phyloP scores from a whole-genome alignment of 2,329 filamentous ascomycete genomes.

The Cylindrodendrum hubeiense region DNA sequence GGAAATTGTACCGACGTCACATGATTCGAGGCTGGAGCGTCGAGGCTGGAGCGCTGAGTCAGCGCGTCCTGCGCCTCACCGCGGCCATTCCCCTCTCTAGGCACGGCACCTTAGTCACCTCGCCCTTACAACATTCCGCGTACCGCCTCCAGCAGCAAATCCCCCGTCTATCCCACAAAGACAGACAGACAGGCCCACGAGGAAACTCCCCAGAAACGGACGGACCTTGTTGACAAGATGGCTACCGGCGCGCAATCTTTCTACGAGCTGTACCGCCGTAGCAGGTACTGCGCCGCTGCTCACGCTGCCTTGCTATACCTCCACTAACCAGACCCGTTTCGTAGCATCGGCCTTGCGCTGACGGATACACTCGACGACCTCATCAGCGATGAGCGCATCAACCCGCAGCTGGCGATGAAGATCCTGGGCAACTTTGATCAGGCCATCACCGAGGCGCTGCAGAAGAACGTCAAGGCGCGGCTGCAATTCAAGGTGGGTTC shows the following conservation, averaged over 20 bases:
- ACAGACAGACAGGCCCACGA: slow-evolving; percentile 1
- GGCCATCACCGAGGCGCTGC: slow-evolving; percentile 89
- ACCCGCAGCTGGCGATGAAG: slow-evolving; percentile 98
- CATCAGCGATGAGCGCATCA: slow-evolving; percentile 94
- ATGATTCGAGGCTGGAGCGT: slow-evolving; percentile 47
- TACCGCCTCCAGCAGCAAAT: slow-evolving; percentile 10
- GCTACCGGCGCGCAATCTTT: slow-evolving; percentile 68
- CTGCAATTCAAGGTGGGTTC: slow-evolving; percentile 89
- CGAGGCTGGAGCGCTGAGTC: slow-evolving; percentile 41
- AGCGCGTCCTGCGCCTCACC: slow-evolving; percentile 23
- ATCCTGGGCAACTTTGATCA: slow-evolving; percentile 96
- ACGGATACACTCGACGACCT: slow-evolving; percentile 98
- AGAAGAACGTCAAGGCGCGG: slow-evolving; percentile 91
- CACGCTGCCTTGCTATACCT: slow-evolving; percentile 46
- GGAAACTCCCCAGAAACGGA: slow-evolving; percentile 10
- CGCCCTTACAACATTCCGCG: slow-evolving; percentile 14
- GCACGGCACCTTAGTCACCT: slow-evolving; percentile 1
- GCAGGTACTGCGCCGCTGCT: slow-evolving; percentile 77
- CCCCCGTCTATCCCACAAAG: neutral
- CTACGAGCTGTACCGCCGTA: slow-evolving; percentile 98
- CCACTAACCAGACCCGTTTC: slow-evolving; percentile 39
- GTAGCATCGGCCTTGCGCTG: slow-evolving; percentile 90
- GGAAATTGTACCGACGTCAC: slow-evolving; percentile 50
- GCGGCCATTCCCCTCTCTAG: slow-evolving; percentile 10
- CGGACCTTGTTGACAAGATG: slow-evolving; percentile 49